Evolutionary conservation across 306 rosid genomes (phyloP), one percentile per base, ranked within the genome.

Genomic region (Quercus mongolica): DNA sequence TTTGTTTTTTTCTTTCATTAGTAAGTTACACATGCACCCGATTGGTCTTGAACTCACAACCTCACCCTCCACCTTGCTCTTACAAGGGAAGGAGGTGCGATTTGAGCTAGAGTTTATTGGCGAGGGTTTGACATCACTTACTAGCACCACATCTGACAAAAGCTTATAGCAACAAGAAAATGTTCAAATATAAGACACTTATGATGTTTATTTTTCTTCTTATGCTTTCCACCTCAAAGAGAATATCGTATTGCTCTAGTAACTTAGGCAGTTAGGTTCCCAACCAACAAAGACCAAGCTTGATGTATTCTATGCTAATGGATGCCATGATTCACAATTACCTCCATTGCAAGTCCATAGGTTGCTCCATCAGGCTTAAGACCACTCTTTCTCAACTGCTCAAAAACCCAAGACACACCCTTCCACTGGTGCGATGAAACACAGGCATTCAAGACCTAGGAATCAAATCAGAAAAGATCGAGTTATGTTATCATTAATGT

Each of bases 261-360:
- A 68, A 31, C 33, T 28, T 63, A 2, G 38, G 28, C 62, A 18
- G 31, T 28, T 63, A 2, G 38, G 72, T 68, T 82, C 73, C 67
- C 54, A 80, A 70, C 72, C 67, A 73, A 63, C 26, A 77, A 77
- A 20, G 68, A 56, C 62, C 71, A 70, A 38, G 35, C 49, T 82
- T 44, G 54, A 79, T 62, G 76, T 52, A 76, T 79, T 80, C 76
- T 58, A 72, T 4, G 58, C 71, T 17, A 9, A 69, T 21, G 80
- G 38, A 71, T 75, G 57, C 49, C 23, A 64, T 54, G 35, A 81
- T 83, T 69, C 58, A 76, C 67, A 81, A 72, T 78, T 92, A 94
- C 99, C 95, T 94, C 99, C 99, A 94, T 94, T 49, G 94, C 88
- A 85, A 94, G 99, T 83, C 99, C 99, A 83, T 84, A 88, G 30